phyloP scores from a whole-genome alignment of 1,139 yeast genomes.

The Insectozyma bohioensis region DNA sequence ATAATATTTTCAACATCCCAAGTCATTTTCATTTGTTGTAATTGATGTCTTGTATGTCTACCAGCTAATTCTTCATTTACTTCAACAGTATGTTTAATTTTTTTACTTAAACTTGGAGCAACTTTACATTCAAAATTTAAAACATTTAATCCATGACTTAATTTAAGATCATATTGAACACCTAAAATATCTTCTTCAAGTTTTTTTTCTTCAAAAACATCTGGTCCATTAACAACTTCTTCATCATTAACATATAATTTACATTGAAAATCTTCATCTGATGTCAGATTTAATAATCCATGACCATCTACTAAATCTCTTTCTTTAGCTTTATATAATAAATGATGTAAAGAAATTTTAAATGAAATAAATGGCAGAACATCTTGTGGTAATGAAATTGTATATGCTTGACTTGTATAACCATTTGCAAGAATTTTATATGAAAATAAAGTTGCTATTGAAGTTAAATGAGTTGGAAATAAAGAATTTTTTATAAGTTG shows the following conservation, averaged over 20 bases:
- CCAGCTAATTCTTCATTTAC: slow-evolving; percentile 32
- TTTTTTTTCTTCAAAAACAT: slow-evolving; percentile 36
- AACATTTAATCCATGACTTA: slow-evolving; percentile 48
- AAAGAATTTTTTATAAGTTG: slow-evolving; percentile 31
- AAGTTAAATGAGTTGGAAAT: slow-evolving; percentile 33
- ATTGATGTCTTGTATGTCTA: slow-evolving; percentile 49
- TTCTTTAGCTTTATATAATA: slow-evolving; percentile 35
- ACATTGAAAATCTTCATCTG: slow-evolving; percentile 45
- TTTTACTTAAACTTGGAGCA: slow-evolving; percentile 37
- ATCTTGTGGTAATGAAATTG: slow-evolving; percentile 45
- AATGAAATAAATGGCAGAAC: slow-evolving; percentile 45
- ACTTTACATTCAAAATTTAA: slow-evolving; percentile 49
- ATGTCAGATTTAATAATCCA: slow-evolving; percentile 24
- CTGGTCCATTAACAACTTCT: slow-evolving; percentile 39
- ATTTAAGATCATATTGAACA: slow-evolving; percentile 49
- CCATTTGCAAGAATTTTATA: slow-evolving; percentile 48
- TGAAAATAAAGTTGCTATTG: slow-evolving; percentile 38
- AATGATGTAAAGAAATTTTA: slow-evolving; percentile 43
- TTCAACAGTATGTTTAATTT: slow-evolving; percentile 28
- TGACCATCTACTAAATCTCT: slow-evolving; percentile 34
- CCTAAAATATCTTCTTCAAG: slow-evolving; percentile 22
- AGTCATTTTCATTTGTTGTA: slow-evolving; percentile 46
- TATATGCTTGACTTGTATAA: slow-evolving; percentile 40
- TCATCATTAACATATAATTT: slow-evolving; percentile 50
- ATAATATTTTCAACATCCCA: slow-evolving; percentile 50